phyloP scores from a whole-genome alignment of 2,329 filamentous ascomycete species.

The Venturiaceae sp. region DNA sequence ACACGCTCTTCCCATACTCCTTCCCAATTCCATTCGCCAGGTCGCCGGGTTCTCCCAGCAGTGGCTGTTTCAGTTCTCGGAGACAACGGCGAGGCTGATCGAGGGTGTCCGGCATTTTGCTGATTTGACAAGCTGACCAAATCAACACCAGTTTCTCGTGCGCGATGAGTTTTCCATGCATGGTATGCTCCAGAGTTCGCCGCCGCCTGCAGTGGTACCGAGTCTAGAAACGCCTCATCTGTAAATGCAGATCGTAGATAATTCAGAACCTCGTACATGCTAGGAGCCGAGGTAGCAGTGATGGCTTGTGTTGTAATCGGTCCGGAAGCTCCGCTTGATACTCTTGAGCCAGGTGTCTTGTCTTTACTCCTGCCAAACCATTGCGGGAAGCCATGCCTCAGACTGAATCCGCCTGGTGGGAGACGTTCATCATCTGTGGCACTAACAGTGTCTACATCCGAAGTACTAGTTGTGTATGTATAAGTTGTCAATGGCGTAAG shows the following conservation, averaged over 20 bases:
- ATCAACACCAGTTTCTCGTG: conserved; percentile 11
- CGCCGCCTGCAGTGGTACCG: conserved; percentile 68
- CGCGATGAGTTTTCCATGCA: conserved; percentile 72
- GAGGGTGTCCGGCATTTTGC: not conserved
- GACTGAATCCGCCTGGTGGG: conserved; percentile 80
- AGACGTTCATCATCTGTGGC: conserved; percentile 74
- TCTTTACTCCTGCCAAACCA: conserved; percentile 58
- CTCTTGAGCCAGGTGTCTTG: not conserved
- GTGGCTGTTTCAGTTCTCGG: not conserved
- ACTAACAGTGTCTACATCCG: conserved; percentile 65
- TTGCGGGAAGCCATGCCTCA: conserved; percentile 79
- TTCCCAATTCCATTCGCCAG: conserved; percentile 94
- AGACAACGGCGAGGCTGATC: not conserved
- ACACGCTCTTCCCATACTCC: conserved; percentile 93
- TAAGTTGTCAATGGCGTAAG: conserved; percentile 91
- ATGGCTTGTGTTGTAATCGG: not conserved
- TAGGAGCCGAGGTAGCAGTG: conserved; percentile 9
- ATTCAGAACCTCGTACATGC: conserved; percentile 59
- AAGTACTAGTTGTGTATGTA: conserved; percentile 67
- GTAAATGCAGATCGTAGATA: conserved; percentile 81
- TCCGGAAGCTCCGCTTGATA: not conserved
- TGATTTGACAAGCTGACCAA: not conserved
- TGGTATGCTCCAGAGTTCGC: conserved; percentile 91
- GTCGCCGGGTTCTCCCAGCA: conserved; percentile 37
- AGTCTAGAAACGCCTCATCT: conserved; percentile 66